Evolutionary conservation across 2,329 filamentous ascomycete species (phyloP).

Genomic region (Pochonia chlamydosporia): DNA sequence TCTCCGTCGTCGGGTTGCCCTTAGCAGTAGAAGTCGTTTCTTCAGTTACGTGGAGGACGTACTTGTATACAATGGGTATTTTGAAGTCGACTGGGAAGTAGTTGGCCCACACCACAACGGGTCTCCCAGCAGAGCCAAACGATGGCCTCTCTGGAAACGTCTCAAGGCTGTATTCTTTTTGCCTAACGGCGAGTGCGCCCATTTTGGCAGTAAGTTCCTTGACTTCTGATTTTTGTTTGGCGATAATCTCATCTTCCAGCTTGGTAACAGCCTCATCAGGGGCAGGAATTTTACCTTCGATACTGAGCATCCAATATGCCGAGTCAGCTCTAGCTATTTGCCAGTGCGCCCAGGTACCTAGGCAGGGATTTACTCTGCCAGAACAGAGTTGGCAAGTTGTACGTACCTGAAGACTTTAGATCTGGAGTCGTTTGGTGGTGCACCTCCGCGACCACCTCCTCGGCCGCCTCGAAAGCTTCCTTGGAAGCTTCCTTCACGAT

Average conservation of each 20-base stretch:
- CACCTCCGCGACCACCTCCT: conserved; percentile 15
- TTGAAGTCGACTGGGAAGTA: conserved; percentile 42
- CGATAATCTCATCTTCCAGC: conserved; percentile 36
- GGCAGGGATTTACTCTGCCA: background rate
- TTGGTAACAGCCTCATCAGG: conserved; percentile 22
- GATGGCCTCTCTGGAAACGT: conserved; percentile 42
- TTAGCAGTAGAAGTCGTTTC: conserved; percentile 23
- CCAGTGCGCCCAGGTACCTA: background rate
- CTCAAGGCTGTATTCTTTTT: conserved; percentile 14
- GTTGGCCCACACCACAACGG: conserved; percentile 47
- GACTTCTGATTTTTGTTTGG: conserved; percentile 19
- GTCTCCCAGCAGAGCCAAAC: conserved; percentile 38
- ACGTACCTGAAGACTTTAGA: conserved; percentile 14
- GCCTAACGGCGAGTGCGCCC: conserved; percentile 25
- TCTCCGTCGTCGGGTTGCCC: conserved; percentile 9
- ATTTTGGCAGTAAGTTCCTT: conserved; percentile 28
- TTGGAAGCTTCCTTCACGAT: conserved; percentile 10
- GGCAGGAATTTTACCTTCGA: conserved; percentile 13
- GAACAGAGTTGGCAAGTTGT: background rate
- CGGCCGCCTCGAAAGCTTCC: conserved; percentile 13
- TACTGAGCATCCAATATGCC: too few relatives aligned
- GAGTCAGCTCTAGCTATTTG: too few relatives aligned
- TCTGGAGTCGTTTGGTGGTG: conserved; percentile 15
- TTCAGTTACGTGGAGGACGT: conserved; percentile 34
- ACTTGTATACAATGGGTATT: conserved; percentile 34